Percentiles rank a stretch among this genome's conserved stretches.
Conservation (phyloP, 441 rosid species). For the Syzygium malaccense region DNA sequence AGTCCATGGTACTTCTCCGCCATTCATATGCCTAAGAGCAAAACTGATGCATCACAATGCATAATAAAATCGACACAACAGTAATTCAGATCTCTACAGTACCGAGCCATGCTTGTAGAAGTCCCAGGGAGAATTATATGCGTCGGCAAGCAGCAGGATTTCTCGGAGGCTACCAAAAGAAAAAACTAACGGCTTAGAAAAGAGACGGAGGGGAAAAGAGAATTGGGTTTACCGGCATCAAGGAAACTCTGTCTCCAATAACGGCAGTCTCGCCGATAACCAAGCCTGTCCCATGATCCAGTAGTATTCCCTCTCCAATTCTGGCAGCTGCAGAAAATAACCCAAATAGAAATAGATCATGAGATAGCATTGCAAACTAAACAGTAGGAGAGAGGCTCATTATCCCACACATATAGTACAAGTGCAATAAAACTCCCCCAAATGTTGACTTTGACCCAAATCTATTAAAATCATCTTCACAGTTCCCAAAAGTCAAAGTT, state of each 20-base stretch:
- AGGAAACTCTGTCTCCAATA: constrained; percentile 67
- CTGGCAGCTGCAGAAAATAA: constrained; percentile 55
- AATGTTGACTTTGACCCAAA: too few species aligned
- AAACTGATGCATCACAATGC: not conserved
- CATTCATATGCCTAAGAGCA: not conserved
- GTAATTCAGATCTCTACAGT: not conserved
- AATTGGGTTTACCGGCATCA: constrained; percentile 60
- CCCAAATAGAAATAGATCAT: constrained; percentile 3
- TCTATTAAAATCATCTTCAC: not conserved
- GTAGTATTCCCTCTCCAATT: constrained; percentile 74
- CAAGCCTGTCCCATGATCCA: constrained; percentile 89
- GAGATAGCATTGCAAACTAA: not conserved
- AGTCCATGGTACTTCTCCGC: not conserved
- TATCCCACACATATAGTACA: not conserved
- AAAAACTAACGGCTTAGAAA: not conserved
- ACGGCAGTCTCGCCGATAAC: constrained; percentile 92
- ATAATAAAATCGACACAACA: not conserved
- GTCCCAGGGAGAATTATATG: not conserved
- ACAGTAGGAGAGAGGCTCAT: not conserved
- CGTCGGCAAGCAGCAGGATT: not conserved
- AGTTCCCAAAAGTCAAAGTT: not conserved
- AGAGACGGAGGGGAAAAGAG: not conserved
- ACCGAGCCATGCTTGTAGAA: not conserved
- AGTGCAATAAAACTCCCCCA: not conserved
- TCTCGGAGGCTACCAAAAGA: not conserved